phyloP scores from a whole-genome alignment of 2,329 filamentous ascomycete genomes.

The Ophiostoma perfectum region DNA sequence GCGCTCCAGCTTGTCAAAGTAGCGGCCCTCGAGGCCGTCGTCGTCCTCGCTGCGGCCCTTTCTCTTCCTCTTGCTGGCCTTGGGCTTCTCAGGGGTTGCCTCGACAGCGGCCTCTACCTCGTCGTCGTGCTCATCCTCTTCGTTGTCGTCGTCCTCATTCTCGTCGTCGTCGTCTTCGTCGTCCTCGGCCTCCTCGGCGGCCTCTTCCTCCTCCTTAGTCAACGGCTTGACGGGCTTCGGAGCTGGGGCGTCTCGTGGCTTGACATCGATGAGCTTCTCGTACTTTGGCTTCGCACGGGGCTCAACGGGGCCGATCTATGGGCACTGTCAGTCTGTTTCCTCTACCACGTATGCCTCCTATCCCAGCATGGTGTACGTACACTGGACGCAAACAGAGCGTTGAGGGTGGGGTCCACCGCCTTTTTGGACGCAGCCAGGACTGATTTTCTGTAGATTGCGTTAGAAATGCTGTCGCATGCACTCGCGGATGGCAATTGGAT shows the following conservation, averaged over 20 bases:
- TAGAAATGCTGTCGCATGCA: neutral
- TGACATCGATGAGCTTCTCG: conserved; percentile 26
- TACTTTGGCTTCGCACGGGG: conserved; percentile 44
- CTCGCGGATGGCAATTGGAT: neutral
- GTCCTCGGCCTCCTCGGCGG: conserved; percentile 17
- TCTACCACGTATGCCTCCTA: neutral
- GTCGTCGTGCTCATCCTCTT: conserved; percentile 13
- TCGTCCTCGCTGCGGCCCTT: conserved; percentile 52
- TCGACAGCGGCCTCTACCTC: conserved; percentile 33
- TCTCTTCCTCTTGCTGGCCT: conserved; percentile 59
- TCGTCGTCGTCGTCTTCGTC: conserved; percentile 15
- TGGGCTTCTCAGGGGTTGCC: conserved; percentile 36
- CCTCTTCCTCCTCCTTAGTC: conserved; percentile 19
- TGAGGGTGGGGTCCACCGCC: conserved; percentile 62
- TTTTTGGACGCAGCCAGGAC: conserved; percentile 43
- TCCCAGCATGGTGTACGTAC: conserved; percentile 39
- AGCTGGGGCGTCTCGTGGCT: conserved; percentile 11
- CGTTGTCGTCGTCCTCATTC: conserved; percentile 18
- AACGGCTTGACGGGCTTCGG: conserved; percentile 20
- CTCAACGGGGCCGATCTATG: conserved; percentile 49
- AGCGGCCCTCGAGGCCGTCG: conserved; percentile 65
- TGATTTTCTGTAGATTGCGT: conserved; percentile 19
- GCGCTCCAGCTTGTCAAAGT: conserved; percentile 60
- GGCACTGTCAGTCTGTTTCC: neutral
- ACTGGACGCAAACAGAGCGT: conserved; percentile 66